Percentiles rank a stretch among this genome's conserved stretches.
Evolutionary conservation across 306 rosid species (phyloP).

Genomic region (Morella rubra): DNA sequence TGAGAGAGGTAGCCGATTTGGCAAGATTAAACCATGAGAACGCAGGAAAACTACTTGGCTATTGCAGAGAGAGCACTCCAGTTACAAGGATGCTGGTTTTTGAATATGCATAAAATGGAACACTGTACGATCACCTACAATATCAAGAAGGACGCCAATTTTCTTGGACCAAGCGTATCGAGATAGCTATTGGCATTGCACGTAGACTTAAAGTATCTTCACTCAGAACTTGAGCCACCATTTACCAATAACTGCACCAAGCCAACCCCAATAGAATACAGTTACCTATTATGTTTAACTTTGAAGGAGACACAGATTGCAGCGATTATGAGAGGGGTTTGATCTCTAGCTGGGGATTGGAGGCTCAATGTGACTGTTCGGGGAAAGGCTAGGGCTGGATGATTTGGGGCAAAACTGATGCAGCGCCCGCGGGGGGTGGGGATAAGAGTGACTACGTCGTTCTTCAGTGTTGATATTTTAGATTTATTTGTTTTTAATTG

Average conservation of each 20-base stretch:
- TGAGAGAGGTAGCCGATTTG: constrained; percentile 92
- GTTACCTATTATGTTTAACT: no score
- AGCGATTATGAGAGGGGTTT: no score
- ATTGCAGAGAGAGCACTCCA: constrained; percentile 79
- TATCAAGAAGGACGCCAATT: constrained; percentile 83
- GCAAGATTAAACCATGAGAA: constrained; percentile 82
- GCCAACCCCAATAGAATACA: no score
- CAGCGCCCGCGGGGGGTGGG: no score
- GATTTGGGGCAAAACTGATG: no score
- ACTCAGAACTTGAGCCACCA: constrained; percentile 55
- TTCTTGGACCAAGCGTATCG: constrained; percentile 92
- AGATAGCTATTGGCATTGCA: constrained; percentile 78
- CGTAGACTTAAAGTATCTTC: constrained; percentile 81
- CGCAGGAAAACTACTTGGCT: constrained; percentile 80
- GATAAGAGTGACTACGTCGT: no score
- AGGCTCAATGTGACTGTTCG: no score
- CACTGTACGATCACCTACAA: constrained; percentile 37
- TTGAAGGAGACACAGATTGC: no score
- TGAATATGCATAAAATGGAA: constrained; percentile 95
- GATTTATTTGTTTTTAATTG: no score
- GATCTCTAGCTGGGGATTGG: no score
- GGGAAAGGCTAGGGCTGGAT: no score
- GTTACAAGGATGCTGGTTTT: constrained; percentile 95
- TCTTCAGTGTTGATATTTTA: no score
- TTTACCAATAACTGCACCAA: background rate